These are phyloP conservation scores for Dioscorea cayenensis DNA, from an alignment of 116 monocot species.

Conservation along the genomic window DNA sequence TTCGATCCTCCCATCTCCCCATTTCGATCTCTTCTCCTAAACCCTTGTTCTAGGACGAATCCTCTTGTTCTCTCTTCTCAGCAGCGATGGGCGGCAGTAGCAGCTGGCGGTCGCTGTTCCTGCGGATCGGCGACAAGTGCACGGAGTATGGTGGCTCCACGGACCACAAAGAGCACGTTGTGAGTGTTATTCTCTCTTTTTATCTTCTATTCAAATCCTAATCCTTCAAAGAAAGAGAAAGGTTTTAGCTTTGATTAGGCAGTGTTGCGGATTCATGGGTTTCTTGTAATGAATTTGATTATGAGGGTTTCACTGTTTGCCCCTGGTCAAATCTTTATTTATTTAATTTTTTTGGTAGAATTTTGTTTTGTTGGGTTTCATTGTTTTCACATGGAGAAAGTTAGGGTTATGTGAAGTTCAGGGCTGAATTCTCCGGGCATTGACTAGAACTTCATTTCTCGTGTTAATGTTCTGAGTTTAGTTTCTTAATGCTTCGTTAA, in stretches of 20 bases:
- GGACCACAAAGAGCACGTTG: conserved; percentile 88
- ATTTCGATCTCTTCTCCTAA: neutral
- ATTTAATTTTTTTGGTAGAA: neutral
- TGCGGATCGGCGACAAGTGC: conserved; percentile 86
- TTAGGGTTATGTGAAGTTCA: too few relatives aligned
- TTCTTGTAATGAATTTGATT: too few relatives aligned
- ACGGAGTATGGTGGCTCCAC: conserved; percentile 64
- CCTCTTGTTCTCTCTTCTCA: neutral
- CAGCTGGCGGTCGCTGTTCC: conserved; percentile 71
- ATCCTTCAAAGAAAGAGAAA: neutral
- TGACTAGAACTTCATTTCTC: too few relatives aligned
- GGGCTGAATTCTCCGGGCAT: too few relatives aligned
- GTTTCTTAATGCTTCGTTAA: too few relatives aligned
- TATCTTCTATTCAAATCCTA: neutral
- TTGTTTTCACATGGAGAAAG: too few relatives aligned
- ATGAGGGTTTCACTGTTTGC: neutral
- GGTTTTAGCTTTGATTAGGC: neutral
- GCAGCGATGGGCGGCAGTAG: conserved; percentile 17
- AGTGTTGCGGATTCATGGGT: too few relatives aligned
- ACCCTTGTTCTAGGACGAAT: neutral
- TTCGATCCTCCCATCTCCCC: too few relatives aligned
- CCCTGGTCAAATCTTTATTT: neutral
- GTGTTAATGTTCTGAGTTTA: too few relatives aligned
- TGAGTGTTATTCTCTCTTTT: conserved; percentile 21
- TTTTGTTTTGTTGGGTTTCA: neutral